phyloP scores from a whole-genome alignment of 495 filamentous ascomycete species.

The Astrothelium subdiscretum region DNA sequence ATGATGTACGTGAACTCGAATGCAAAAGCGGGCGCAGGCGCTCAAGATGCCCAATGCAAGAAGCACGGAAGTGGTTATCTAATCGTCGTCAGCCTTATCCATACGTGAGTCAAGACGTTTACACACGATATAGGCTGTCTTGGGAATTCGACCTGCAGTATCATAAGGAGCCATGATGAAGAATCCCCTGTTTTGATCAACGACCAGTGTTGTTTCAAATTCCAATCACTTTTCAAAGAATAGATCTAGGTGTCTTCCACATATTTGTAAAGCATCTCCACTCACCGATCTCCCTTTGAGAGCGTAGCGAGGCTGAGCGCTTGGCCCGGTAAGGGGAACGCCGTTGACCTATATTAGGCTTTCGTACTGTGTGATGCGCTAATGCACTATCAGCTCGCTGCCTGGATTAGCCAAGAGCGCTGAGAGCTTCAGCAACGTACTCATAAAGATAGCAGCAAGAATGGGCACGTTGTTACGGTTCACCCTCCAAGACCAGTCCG shows the following conservation, averaged over 20 bases:
- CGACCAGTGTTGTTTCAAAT: background rate
- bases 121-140: background rate
- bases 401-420: background rate
- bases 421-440: background rate
- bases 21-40: background rate
- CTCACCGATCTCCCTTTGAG: background rate
- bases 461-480: background rate
- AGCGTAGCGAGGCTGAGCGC: background rate
- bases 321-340: no score
- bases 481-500: background rate
- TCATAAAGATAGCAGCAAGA: background rate
- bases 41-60: background rate
- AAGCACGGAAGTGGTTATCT: background rate
- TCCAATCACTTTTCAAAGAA: background rate
- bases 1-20: slow-evolving; percentile 1
- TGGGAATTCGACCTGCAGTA: background rate
- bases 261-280: background rate
- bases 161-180: background rate
- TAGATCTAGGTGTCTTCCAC: background rate
- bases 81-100: background rate
- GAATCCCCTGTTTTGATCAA: background rate
- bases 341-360: no score
- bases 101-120: background rate
- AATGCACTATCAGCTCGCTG: background rate
- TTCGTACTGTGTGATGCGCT: no score